These are phyloP conservation scores for Spathaspora gorwiae DNA, from an alignment of 805 yeast species.

Conservation along the genomic window DNA sequence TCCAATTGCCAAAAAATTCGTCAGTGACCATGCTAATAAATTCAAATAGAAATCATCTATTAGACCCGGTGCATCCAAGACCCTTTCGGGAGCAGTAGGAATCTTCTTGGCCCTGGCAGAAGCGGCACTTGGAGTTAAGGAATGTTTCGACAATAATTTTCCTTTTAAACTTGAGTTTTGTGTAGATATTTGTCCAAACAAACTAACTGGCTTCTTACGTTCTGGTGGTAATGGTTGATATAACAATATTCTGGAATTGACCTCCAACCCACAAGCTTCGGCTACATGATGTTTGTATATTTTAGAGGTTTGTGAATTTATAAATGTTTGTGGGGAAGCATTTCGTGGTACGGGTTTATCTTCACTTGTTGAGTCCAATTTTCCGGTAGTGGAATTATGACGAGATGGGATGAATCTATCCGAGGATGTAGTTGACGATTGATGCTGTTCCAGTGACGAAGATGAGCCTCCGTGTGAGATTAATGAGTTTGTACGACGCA, in stretches of 20 bases:
- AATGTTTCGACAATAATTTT: slow-evolving; percentile 22
- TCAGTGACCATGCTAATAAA: slow-evolving; percentile 80
- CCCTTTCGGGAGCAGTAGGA: slow-evolving; percentile 86
- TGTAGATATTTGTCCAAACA: slow-evolving; percentile 23
- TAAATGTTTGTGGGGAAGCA: slow-evolving; percentile 52
- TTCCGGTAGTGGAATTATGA: slow-evolving; percentile 37
- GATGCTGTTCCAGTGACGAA: slow-evolving; percentile 23
- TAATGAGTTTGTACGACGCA: slow-evolving; percentile 32
- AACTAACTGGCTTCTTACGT: slow-evolving; percentile 31
- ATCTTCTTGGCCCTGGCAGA: slow-evolving; percentile 70
- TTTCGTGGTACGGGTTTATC: slow-evolving; percentile 35
- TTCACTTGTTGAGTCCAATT: slow-evolving; percentile 27
- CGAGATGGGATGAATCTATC: slow-evolving; percentile 44
- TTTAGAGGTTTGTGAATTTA: slow-evolving; percentile 48
- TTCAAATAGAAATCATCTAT: slow-evolving; percentile 90
- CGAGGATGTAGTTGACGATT: slow-evolving; percentile 19
- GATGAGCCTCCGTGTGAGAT: slow-evolving; percentile 22
- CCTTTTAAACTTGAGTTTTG: slow-evolving; percentile 16
- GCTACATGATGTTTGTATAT: slow-evolving; percentile 81
- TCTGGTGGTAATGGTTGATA: slow-evolving; percentile 87
- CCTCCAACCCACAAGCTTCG: slow-evolving; percentile 86
- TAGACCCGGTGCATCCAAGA: slow-evolving; percentile 93
- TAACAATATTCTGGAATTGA: slow-evolving; percentile 77
- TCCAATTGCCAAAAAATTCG: slow-evolving; percentile 83
- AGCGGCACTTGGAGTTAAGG: slow-evolving; percentile 47